Percentiles rank a stretch among this genome's conserved stretches.
Evolutionary conservation across 495 filamentous ascomycete genomes (phyloP).

Genomic region (Astrothelium macrocarpum): DNA sequence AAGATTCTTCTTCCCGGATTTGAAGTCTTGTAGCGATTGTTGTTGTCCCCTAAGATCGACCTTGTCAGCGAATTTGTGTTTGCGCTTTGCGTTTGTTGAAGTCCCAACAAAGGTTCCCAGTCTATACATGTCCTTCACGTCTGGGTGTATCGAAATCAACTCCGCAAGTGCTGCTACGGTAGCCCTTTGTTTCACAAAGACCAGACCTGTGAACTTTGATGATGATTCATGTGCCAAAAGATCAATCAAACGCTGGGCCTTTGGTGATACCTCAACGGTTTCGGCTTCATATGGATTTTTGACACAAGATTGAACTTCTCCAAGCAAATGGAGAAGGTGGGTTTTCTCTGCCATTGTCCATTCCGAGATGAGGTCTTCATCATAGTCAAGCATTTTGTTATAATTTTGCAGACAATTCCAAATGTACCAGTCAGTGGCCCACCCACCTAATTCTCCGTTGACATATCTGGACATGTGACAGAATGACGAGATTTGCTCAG

Average conservation of each 20-base stretch:
- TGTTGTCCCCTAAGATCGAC: constrained; percentile 44
- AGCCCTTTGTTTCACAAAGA: constrained; percentile 70
- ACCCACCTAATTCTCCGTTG: constrained; percentile 57
- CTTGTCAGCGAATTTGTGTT: constrained; percentile 52
- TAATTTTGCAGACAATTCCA: constrained; percentile 32
- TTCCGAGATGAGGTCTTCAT: constrained; percentile 35
- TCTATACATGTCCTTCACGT: constrained; percentile 46
- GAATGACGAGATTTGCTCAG: constrained; percentile 53
- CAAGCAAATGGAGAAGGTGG: constrained; percentile 50
- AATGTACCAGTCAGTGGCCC: constrained; percentile 67
- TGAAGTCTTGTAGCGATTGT: constrained; percentile 58
- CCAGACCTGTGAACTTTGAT: constrained; percentile 52
- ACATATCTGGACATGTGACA: constrained; percentile 42
- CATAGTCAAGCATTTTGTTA: constrained; percentile 16
- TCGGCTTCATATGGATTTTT: constrained; percentile 7
- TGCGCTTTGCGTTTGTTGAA: constrained; percentile 41
- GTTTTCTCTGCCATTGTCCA: constrained; percentile 45
- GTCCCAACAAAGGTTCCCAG: constrained; percentile 65
- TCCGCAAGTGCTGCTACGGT: constrained; percentile 58
- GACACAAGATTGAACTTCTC: constrained; percentile 31
- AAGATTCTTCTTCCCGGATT: constrained; percentile 59
- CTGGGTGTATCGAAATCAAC: constrained; percentile 53
- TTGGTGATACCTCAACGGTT: constrained; percentile 39
- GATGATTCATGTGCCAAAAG: constrained; percentile 39
- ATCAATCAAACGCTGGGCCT: constrained; percentile 45